phyloP scores from a whole-genome alignment of 768 basidiomycete genomes.

The Daedaleopsis nitida region DNA sequence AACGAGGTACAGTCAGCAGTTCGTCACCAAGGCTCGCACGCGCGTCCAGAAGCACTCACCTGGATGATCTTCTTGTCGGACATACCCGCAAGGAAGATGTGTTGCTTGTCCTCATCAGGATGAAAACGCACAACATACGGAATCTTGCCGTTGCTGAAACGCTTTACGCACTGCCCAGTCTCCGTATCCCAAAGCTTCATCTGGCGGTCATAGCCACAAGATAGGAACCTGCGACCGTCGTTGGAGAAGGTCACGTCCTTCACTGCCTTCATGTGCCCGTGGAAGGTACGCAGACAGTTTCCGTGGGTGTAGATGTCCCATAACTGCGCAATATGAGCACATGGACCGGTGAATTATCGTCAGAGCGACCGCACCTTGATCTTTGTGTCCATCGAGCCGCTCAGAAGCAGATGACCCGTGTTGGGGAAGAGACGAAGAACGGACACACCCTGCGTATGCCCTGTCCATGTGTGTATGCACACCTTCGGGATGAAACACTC shows the following conservation, averaged over 20 bases:
- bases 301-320: conserved; percentile 99
- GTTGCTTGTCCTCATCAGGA: conserved; percentile 93
- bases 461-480: conserved; percentile 98
- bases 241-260: conserved; percentile 97
- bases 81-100: conserved; percentile 98
- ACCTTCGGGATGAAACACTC: conserved; percentile 94
- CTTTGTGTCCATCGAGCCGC: conserved; percentile 97
- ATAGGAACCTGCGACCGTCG: conserved; percentile 86
- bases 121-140: conserved; percentile 96
- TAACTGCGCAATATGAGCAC: conserved; percentile 54
- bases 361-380: conserved; percentile 70
- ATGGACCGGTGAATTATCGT: not conserved
- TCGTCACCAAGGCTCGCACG: conserved; percentile 8
- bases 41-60: conserved; percentile 42
- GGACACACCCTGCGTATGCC: conserved; percentile 96
- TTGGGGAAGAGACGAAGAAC: conserved; percentile 90
- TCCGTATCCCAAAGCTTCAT: conserved; percentile 99
- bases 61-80: conserved; percentile 99
- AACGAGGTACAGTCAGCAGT: conserved; percentile 3
- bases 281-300: conserved; percentile 95
- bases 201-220: conserved; percentile 92
- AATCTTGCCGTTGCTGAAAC: conserved; percentile 97
- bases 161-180: conserved; percentile 95
- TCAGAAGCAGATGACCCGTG: conserved; percentile 90
- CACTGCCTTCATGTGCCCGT: conserved; percentile 95